Conservation (phyloP, 257 asterid species). For the Avicennia marina region DNA sequence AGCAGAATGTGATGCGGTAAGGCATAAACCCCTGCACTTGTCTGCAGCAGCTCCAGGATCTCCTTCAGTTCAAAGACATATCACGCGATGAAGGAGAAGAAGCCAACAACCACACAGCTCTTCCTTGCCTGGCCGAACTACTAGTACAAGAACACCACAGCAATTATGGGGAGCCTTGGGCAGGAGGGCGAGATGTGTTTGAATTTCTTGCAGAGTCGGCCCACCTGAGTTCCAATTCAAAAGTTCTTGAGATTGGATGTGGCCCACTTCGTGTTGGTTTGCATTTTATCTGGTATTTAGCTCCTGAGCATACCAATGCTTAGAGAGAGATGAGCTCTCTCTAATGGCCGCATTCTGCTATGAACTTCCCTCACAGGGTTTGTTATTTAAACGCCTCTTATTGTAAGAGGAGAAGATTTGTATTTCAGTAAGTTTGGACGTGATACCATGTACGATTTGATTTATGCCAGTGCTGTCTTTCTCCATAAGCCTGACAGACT, state of each 20-base stretch:
- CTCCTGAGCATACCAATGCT: conserved; percentile 69
- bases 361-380: conserved; percentile 93
- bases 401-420: conserved; percentile 90
- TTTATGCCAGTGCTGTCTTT: conserved; percentile 91
- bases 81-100: conserved; percentile 82
- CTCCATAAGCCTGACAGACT: conserved; percentile 91
- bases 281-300: conserved; percentile 77
- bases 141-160: conserved; percentile 95
- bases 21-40: conserved; percentile 99
- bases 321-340: conserved; percentile 91
- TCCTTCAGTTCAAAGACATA: conserved; percentile 77
- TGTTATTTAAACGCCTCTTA: conserved; percentile 68
- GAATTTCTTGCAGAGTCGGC: conserved; percentile 75
- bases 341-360: conserved; percentile 85
- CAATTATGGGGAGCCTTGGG: conserved; percentile 99
- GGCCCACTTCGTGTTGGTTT: conserved; percentile 95
- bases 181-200: conserved; percentile 92
- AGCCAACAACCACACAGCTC: conserved; percentile 79
- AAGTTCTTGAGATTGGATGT: conserved; percentile 91
- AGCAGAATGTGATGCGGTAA: conserved; percentile 71
- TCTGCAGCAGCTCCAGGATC: conserved; percentile 83
- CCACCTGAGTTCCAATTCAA: conserved; percentile 47
- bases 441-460: conserved; percentile 50
- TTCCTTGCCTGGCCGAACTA: conserved; percentile 84
- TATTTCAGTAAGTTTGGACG: conserved; percentile 69